These are phyloP conservation scores for Vitis hybrid DNA, from an alignment of 177 flowering plant genomes.

Conservation along the genomic window DNA sequence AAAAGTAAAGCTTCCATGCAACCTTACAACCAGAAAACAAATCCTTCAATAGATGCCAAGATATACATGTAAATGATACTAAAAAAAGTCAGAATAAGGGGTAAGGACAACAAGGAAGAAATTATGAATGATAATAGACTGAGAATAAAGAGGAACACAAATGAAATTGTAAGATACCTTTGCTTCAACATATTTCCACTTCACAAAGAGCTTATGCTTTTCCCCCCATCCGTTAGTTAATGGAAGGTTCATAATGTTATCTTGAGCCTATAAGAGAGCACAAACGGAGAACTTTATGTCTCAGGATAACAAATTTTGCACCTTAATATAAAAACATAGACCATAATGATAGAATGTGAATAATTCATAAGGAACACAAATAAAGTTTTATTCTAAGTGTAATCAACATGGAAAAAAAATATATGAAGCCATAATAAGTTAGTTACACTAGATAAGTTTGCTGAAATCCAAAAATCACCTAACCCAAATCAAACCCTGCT, in stretches of 20 bases:
- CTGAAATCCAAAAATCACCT: too few species aligned
- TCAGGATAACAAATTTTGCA: not conserved
- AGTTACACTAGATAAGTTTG: too few species aligned
- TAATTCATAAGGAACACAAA: not conserved
- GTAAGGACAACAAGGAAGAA: too few species aligned
- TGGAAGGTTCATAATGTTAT: constrained; percentile 72
- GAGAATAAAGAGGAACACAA: not conserved
- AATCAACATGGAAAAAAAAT: too few species aligned
- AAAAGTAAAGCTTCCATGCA: too few species aligned
- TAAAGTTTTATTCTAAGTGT: too few species aligned
- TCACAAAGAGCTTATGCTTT: constrained; percentile 72
- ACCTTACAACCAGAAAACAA: too few species aligned
- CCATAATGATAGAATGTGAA: not conserved
- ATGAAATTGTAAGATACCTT: constrained; percentile 49
- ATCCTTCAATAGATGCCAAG: not conserved
- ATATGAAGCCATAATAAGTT: too few species aligned
- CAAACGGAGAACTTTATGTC: not conserved
- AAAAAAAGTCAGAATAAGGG: not conserved
- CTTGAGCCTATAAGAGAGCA: constrained; percentile 62
- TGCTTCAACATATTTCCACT: constrained; percentile 88
- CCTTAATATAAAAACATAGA: not conserved
- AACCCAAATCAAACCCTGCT: too few species aligned
- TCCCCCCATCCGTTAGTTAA: constrained; percentile 89
- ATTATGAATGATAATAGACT: not conserved
- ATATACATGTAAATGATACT: not conserved